Conservation (phyloP, 192 early-diverging fungal genomes). For the Dissophora ornata region DNA sequence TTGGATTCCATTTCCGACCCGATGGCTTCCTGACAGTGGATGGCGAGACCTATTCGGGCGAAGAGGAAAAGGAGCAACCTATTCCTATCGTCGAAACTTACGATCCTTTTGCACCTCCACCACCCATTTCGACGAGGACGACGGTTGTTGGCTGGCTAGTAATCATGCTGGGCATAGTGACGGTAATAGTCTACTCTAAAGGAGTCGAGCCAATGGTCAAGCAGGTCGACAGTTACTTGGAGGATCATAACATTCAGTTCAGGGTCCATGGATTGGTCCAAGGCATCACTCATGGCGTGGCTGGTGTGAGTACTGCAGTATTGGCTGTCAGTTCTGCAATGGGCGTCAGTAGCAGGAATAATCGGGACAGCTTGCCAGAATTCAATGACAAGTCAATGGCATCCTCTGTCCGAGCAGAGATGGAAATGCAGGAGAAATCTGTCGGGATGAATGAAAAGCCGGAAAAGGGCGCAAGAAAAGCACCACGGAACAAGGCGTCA, state of each 20-base stretch:
- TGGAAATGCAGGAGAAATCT: constrained; percentile 8
- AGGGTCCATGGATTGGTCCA: constrained; percentile 23
- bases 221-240: constrained; percentile 32
- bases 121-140: constrained; percentile 27
- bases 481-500: not conserved
- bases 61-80: not conserved
- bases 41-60: not conserved
- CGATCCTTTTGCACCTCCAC: constrained; percentile 7
- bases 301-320: not conserved
- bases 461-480: constrained; percentile 13
- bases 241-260: constrained; percentile 25
- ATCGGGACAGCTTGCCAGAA: constrained; percentile 21
- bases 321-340: constrained; percentile 11
- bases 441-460: constrained; percentile 16
- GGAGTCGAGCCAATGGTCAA: constrained; percentile 18
- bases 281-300: not conserved
- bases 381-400: constrained; percentile 21
- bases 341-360: not conserved
- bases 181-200: constrained; percentile 28
- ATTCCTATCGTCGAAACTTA: not conserved
- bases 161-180: constrained; percentile 21
- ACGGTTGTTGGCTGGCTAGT: constrained; percentile 43
- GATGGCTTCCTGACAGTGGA: constrained; percentile 17
- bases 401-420: not conserved
- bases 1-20: constrained; percentile 14